Conservation (phyloP, 306 rosid species). For the Fragaria vesca region DNA sequence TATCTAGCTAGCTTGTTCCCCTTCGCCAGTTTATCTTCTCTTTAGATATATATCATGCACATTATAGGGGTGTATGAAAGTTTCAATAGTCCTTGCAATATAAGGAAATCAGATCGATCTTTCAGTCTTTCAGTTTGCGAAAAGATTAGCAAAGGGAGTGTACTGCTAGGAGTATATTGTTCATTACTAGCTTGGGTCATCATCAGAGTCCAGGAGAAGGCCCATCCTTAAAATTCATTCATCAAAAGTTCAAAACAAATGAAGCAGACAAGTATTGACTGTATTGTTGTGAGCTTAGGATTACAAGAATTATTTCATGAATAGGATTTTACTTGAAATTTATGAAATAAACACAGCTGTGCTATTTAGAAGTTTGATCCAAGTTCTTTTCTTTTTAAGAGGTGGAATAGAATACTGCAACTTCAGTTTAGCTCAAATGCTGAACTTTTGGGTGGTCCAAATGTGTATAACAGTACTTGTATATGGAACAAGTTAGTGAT, state of each 20-base stretch:
- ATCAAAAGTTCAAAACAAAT: not conserved
- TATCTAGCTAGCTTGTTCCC: slow-evolving; percentile 5
- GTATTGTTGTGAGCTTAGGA: not conserved
- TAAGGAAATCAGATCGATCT: not conserved
- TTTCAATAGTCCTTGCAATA: not conserved
- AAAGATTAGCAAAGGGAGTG: not conserved
- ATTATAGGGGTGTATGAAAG: not conserved
- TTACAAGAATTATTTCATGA: not conserved
- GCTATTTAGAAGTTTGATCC: not conserved
- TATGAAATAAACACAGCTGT: not conserved
- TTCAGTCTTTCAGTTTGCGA: not conserved
- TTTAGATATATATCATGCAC: not conserved
- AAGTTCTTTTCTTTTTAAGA: not conserved
- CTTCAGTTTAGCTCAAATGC: not conserved
- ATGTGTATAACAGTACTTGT: not conserved
- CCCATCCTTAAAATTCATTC: not conserved
- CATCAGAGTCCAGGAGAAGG: not conserved
- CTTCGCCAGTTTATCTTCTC: not conserved
- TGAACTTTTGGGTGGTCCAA: not conserved
- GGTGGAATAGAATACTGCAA: not conserved
- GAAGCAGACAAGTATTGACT: not conserved
- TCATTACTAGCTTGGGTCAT: not conserved
- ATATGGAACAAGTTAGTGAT: not conserved
- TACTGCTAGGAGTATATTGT: too few species aligned
- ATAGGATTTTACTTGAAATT: not conserved